phyloP scores from a whole-genome alignment of 1,284 basidiomycete species.

The Ustilago curta region DNA sequence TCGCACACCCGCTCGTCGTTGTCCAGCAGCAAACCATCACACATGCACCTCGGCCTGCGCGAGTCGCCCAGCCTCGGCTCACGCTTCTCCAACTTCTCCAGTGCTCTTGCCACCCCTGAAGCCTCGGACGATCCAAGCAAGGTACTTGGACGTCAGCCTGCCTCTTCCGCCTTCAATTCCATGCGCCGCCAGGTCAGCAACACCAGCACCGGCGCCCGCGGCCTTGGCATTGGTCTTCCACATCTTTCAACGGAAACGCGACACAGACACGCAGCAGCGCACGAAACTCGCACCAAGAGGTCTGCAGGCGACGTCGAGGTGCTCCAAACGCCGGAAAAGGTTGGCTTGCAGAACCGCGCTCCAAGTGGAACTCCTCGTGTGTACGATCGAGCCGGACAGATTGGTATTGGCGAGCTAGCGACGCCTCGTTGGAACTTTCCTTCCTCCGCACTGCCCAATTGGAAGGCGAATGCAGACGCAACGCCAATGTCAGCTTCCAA shows the following conservation, averaged over 20 bases:
- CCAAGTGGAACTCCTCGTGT: slow-evolving; percentile 38
- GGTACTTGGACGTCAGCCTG: slow-evolving; percentile 23
- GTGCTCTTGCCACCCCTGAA: slow-evolving; percentile 46
- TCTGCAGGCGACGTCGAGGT: slow-evolving; percentile 6
- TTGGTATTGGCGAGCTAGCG: slow-evolving; percentile 94
- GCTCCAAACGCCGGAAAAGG: slow-evolving; percentile 52
- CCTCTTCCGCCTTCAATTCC: slow-evolving; percentile 8
- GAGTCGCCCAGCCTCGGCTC: slow-evolving; percentile 47
- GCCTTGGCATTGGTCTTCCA: slow-evolving; percentile 56
- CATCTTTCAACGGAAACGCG: slow-evolving; percentile 23
- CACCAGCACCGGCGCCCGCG: slow-evolving; percentile 1
- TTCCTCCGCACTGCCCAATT: slow-evolving; percentile 24
- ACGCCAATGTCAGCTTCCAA: slow-evolving; percentile 33
- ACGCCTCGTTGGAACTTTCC: slow-evolving; percentile 86
- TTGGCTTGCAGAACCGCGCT: slow-evolving; percentile 21
- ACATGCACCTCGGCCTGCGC: slow-evolving; percentile 42
- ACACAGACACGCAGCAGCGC: slow-evolving; percentile 1
- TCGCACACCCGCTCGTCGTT: not conserved
- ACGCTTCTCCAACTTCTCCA: slow-evolving; percentile 59
- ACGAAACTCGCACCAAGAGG: not conserved
- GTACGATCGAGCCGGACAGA: slow-evolving; percentile 83
- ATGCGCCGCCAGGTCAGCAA: slow-evolving; percentile 12
- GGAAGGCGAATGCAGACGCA: slow-evolving; percentile 20
- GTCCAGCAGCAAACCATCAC: slow-evolving; percentile 17
- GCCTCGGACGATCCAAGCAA: slow-evolving; percentile 32